Percentiles rank a stretch among this genome's conserved stretches.
Evolutionary conservation across 2,329 filamentous ascomycete genomes (phyloP).

Genomic region (Calonectria multiphialidica): DNA sequence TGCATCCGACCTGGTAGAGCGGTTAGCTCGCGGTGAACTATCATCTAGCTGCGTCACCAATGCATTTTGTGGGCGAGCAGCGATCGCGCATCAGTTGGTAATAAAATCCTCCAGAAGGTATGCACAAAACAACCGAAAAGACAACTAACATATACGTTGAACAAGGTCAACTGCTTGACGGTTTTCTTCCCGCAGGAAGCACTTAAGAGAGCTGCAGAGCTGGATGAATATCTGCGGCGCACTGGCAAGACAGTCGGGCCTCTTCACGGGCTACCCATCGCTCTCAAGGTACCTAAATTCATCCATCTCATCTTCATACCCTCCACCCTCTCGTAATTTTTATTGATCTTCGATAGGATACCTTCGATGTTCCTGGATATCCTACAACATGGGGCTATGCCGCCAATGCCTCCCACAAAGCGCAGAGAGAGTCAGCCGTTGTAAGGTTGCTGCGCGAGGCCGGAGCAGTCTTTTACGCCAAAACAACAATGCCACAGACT

Average conservation of each 20-base stretch:
- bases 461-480: constrained; percentile 76
- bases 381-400: constrained; percentile 69
- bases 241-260: constrained; percentile 47
- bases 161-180: not conserved
- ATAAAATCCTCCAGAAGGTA: too few relatives aligned
- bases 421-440: constrained; percentile 63
- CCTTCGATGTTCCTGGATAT: constrained; percentile 59
- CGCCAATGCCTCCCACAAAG: constrained; percentile 58
- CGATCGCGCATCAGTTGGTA: not conserved
- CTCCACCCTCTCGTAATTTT: not conserved
- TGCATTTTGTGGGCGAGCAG: not conserved
- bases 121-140: not conserved
- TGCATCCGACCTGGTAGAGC: not conserved
- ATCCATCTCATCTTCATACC: not conserved
- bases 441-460: constrained; percentile 68
- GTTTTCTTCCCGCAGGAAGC: constrained; percentile 9
- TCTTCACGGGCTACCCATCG: constrained; percentile 70
- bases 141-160: too few relatives aligned
- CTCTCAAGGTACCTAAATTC: constrained; percentile 39
- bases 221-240: not conserved
- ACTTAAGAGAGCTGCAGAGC: constrained; percentile 9
- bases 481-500: constrained; percentile 74
- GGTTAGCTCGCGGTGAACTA: not conserved
- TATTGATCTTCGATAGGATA: constrained; percentile 3
- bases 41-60: not conserved